Percentiles rank a stretch among this genome's conserved stretches.
These are phyloP conservation scores for Pyricularia sp. DNA, from an alignment of 2,329 filamentous ascomycete species.

Conservation along the genomic window DNA sequence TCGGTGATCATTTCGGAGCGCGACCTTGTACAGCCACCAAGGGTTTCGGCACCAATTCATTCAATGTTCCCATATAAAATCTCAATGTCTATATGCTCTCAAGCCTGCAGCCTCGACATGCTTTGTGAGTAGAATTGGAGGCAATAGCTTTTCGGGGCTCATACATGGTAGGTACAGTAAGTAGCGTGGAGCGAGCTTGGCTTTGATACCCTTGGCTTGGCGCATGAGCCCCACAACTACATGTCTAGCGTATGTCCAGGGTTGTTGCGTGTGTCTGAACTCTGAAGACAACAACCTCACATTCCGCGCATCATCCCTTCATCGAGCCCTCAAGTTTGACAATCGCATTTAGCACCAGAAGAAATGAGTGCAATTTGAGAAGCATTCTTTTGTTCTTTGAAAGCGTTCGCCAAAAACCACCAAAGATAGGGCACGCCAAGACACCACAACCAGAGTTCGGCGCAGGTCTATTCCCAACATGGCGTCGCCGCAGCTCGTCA, in stretches of 20 bases:
- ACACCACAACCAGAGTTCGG: background rate
- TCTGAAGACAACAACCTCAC: too few species aligned
- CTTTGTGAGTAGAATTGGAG: background rate
- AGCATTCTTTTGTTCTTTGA: background rate
- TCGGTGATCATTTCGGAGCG: background rate
- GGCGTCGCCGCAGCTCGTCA: constrained; percentile 58
- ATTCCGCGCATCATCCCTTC: background rate
- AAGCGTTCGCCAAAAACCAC: background rate
- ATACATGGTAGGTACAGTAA: background rate
- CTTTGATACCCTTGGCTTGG: background rate
- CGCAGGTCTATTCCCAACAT: constrained; percentile 24
- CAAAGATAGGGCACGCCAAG: background rate
- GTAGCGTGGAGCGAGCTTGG: background rate
- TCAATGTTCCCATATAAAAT: too few species aligned
- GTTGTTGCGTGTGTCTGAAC: background rate
- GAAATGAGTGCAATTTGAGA: background rate
- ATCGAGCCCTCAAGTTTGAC: background rate
- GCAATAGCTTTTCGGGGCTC: background rate
- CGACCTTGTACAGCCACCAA: background rate
- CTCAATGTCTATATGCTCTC: too few species aligned
- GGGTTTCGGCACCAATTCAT: too few species aligned
- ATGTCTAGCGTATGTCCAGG: background rate
- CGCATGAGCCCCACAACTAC: background rate
- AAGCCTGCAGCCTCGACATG: background rate
- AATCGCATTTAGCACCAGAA: too few species aligned